A percentile compares a stretch with the other conserved stretches of the same genome.
Conservation (phyloP, 768 basidiomycete species). For the Suillus fuscotomentosus region DNA sequence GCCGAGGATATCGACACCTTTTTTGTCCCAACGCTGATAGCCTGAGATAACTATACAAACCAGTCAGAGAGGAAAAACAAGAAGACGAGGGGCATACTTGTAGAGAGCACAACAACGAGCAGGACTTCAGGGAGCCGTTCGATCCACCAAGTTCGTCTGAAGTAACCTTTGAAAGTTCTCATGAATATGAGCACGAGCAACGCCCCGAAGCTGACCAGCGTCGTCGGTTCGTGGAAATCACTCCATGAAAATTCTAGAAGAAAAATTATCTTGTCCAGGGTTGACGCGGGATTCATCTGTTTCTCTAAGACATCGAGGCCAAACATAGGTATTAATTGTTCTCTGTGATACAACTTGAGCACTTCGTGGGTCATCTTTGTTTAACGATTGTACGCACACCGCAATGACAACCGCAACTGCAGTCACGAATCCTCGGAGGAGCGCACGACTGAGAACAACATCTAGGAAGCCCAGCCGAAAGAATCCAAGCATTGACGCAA, state of each 20-base stretch:
- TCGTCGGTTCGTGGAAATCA: constrained; percentile 63
- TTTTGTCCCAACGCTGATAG: constrained; percentile 67
- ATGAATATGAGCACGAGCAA: constrained; percentile 64
- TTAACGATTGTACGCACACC: constrained; percentile 48
- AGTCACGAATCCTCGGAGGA: constrained; percentile 84
- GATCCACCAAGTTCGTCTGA: constrained; percentile 65
- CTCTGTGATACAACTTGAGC: constrained; percentile 37
- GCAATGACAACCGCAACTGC: constrained; percentile 85
- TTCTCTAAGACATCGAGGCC: constrained; percentile 64
- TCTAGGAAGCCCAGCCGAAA: constrained; percentile 91
- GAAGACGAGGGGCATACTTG: constrained; percentile 48
- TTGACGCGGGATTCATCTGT: constrained; percentile 56
- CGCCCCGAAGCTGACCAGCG: constrained; percentile 71
- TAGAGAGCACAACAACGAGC: constrained; percentile 79
- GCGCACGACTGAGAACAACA: constrained; percentile 86
- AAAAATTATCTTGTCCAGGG: constrained; percentile 78
- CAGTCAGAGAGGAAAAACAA: neutral
- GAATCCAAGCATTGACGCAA: constrained; percentile 83
- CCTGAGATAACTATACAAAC: constrained; percentile 59
- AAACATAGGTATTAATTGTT: constrained; percentile 89
- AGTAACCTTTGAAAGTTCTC: constrained; percentile 54
- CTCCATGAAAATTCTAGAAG: constrained; percentile 57
- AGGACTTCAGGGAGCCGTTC: constrained; percentile 89
- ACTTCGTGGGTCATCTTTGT: constrained; percentile 3
- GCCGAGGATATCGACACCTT: constrained; percentile 85